Base-by-base conservation (phyloP, 108 stramenopile genomes). In the Skeletonema menzelii region DNA sequence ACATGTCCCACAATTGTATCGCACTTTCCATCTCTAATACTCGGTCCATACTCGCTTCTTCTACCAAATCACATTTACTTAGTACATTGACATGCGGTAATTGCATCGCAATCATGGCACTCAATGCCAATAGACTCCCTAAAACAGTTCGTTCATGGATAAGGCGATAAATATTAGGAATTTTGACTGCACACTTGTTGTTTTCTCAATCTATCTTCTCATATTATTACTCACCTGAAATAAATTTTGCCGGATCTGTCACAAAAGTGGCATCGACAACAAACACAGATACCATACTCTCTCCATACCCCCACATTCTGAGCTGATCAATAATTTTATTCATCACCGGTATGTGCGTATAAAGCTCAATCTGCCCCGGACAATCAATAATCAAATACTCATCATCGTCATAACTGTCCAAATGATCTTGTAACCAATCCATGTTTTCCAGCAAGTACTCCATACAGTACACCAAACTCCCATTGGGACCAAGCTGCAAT, bases 331-430 rank as follows among this genome's bases (percentile, higher is more conserved):
- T 84, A 13, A 99, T 72, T 30, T 84, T 77, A 63, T 90, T 79
- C 97, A 99, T 98, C 12, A 99, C 84, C 2, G 97, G 98, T n/a
- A 99, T 84, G 69, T 99, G 99, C 3, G 96, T 96, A 74, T 97
- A 97, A 49, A 99, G 76, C 72, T 97, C 95, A 27, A 99, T 82
- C 81, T 99, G 98, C 2, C 99, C 99, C 7, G 99, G 98, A 84
- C 99, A 99, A 84, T 99, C 99, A 22, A 99, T 73, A n/a, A 99
- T 82, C 19, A 99, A 60, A 77, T 98, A 98, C 63, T 99, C 97
- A 44, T 97, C 99, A 11, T 99, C 99, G 13, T 87, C 97, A 68
- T 91, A 97, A 2, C 63, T 61, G 37, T 95, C 88, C 57, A 97
- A 69, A 24, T 88, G 58, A 22, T 95, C 95, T 37, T 96, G 73